Base-by-base conservation (phyloP, 352 stramenopile genomes). In the Achlya hypogyna region DNA sequence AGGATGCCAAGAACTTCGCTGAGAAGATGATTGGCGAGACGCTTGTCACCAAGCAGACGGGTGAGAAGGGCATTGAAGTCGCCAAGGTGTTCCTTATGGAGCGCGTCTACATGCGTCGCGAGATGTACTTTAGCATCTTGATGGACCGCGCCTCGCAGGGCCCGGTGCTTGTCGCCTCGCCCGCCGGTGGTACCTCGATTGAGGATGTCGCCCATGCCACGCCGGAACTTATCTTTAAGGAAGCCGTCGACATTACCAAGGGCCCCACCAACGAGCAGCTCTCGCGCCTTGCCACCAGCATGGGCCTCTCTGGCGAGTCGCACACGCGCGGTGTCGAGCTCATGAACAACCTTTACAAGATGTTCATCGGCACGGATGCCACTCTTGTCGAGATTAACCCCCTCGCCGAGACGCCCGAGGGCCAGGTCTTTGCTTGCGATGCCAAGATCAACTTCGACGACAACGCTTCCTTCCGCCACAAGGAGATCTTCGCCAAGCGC, bases 381-480 rank as follows among this genome's bases (percentile, higher is more conserved):
- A 99, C 97, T 38, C 88, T 98, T 70, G 89, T 99, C 45, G 96
- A 99, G 84, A 97, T 99, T 73, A 99, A 99, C 81, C 97, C 97
- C 16, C 75, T 99, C n/a, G 96, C 94, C 12, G 96, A 99, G 82
- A 98, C 95, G 16, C 78, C 83, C 10, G 87, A 98, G 22, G 96
- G 96, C 43, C 74, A 97, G 65, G 92, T 99, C 69, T 89, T 98
- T 49, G 96, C 95, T 53, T 97, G 90, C 64, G 97, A 99, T 78
- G 96, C 96, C 69, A 99, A 99, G 88, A 82, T 99, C 35, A 98
- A 98, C 77, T 99, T 99, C 75, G 97, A 99, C 80, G 95, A 98
- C 76, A 99, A 99, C 80, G 96, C 96, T 3, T 88, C 86, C 32
- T 99, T 98, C 81, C 88, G 97, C 69, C 97, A 99, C 80, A 89